Evolutionary conservation across 2,329 filamentous ascomycete genomes (phyloP).

Genomic region (Calonectria naviculata): DNA sequence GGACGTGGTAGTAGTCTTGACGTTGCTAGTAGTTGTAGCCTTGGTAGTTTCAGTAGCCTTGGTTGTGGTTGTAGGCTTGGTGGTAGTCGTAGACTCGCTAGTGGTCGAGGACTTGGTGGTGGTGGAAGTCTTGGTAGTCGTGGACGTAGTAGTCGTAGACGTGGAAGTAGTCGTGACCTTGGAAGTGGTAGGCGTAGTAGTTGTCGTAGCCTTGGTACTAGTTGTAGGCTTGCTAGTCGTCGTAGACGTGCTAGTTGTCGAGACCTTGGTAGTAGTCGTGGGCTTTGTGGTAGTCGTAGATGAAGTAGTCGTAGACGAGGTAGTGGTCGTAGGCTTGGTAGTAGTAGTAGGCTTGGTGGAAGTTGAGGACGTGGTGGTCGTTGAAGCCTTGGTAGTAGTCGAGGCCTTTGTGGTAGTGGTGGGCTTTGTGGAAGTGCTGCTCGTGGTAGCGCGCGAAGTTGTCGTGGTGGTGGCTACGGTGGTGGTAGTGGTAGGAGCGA

Average conservation of each 20-base stretch:
- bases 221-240: not conserved
- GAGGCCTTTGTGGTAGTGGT: not conserved
- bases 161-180: conserved; percentile 7
- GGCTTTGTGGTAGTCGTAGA: not conserved
- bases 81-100: conserved; percentile 13
- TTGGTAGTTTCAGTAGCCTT: conserved; percentile 11
- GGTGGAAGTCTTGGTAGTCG: not conserved
- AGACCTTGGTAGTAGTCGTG: not conserved
- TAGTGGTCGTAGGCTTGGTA: conserved; percentile 6
- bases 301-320: not conserved
- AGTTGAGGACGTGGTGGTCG: not conserved
- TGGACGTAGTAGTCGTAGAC: conserved; percentile 18
- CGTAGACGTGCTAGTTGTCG: not conserved
- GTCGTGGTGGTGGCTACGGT: conserved; percentile 29
- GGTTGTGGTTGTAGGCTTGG: not conserved
- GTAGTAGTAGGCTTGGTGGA: not conserved
- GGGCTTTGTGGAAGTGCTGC: not conserved
- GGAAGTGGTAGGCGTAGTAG: not conserved
- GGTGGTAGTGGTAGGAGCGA: conserved; percentile 34
- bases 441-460: not conserved
- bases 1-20: no score
- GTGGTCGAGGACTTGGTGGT: not conserved
- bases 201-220: no score
- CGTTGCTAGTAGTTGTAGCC: not conserved
- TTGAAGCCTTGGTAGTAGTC: not conserved